Evolutionary conservation across 202 grass and related monocot genomes (phyloP).

Genomic region (Setaria viridis): DNA sequence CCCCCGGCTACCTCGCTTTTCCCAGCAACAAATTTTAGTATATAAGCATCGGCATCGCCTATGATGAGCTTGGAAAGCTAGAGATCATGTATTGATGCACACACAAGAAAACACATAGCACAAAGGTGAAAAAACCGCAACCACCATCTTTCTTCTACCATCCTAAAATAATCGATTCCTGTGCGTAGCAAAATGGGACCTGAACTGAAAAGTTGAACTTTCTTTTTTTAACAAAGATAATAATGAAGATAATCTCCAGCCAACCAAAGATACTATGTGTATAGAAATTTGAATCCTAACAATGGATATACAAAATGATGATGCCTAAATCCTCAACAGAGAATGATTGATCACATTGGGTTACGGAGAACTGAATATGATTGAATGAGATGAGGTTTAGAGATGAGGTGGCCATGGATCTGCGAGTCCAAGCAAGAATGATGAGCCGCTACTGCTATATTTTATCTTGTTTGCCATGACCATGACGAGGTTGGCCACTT

Average conservation of each 20-base stretch:
- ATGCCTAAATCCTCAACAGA: background rate
- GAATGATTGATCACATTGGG: background rate
- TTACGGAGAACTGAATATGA: background rate
- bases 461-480: constrained; percentile 53
- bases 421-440: constrained; percentile 38
- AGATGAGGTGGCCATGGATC: background rate
- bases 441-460: constrained; percentile 25
- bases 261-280: too few relatives aligned
- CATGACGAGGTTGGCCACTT: constrained; percentile 41
- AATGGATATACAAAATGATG: background rate
- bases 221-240: background rate
- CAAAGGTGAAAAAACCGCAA: background rate
- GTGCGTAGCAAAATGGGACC: too few relatives aligned
- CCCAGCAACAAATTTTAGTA: constrained; percentile 22
- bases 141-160: background rate
- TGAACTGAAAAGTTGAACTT: background rate
- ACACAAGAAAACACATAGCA: too few relatives aligned
- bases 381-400: background rate
- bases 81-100: background rate
- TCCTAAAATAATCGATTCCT: background rate
- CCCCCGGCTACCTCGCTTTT: constrained; percentile 49
- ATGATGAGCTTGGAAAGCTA: constrained; percentile 26
- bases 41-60: constrained; percentile 1
- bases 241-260: too few relatives aligned
- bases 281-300: background rate